Percentiles rank a stretch among this genome's conserved stretches.
phyloP scores from a whole-genome alignment of 1,139 yeast species.

The Pichia sp. region DNA sequence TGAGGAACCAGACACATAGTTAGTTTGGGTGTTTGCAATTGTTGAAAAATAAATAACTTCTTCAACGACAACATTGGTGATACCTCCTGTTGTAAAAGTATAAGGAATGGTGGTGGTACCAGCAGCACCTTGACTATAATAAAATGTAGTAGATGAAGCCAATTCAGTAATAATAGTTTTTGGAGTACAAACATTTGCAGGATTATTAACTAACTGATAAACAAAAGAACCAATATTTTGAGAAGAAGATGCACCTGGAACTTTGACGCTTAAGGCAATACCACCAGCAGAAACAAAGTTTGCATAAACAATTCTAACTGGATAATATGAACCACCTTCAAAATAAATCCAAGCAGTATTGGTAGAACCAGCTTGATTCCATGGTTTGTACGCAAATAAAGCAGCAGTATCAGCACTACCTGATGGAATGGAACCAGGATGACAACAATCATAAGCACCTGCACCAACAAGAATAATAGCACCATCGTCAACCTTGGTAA shows the following conservation, averaged over 20 bases:
- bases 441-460: conserved; percentile 29
- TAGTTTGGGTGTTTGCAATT: neutral
- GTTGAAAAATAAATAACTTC: conserved; percentile 5
- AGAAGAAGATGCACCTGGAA: conserved; percentile 16
- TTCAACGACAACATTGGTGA: conserved; percentile 3
- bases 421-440: conserved; percentile 8
- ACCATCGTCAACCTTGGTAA: conserved; percentile 25
- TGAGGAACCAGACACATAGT: conserved; percentile 1
- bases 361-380: neutral
- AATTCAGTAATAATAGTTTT: conserved; percentile 1
- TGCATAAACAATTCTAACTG: conserved; percentile 15
- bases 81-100: conserved; percentile 2
- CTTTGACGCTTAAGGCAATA: conserved; percentile 12
- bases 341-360: conserved; percentile 5
- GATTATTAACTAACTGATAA: conserved; percentile 7
- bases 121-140: neutral
- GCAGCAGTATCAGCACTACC: conserved; percentile 8
- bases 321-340: conserved; percentile 13
- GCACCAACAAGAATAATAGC: conserved; percentile 25
- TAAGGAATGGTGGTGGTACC: conserved; percentile 5
- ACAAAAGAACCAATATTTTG: conserved; percentile 7
- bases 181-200: conserved; percentile 8
- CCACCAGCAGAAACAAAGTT: conserved; percentile 10
- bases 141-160: conserved; percentile 4
- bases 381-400: conserved; percentile 5